Evolutionary conservation across 331 rosid species (phyloP).

Genomic region (Quercus phellos): DNA sequence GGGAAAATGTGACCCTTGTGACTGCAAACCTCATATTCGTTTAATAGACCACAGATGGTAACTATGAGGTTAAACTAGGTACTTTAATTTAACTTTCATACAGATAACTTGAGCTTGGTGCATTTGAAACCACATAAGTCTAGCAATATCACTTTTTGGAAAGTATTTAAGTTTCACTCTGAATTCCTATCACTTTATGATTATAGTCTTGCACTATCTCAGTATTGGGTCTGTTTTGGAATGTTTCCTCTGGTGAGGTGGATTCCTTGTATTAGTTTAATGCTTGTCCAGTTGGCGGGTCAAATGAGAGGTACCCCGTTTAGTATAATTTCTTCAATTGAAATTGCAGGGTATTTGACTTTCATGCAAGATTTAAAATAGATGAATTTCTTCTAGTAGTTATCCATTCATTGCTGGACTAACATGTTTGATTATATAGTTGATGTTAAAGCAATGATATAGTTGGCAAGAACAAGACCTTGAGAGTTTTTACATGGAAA

Average conservation of each 20-base stretch:
- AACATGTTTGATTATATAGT: background rate
- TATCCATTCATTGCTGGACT: background rate
- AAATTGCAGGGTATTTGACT: background rate
- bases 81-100: background rate
- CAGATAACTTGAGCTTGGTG: background rate
- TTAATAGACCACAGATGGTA: background rate
- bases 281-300: background rate
- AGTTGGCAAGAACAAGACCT: background rate
- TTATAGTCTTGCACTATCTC: background rate
- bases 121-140: background rate
- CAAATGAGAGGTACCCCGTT: background rate
- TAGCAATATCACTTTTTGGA: background rate
- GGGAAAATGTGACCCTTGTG: background rate
- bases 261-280: background rate
- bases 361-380: background rate
- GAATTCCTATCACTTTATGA: background rate
- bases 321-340: background rate
- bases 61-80: background rate
- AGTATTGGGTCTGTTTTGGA: background rate
- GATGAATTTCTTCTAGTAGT: background rate
- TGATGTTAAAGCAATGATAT: background rate
- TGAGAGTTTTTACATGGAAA: background rate
- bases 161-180: background rate
- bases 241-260: background rate
- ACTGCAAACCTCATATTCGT: background rate